Evolutionary conservation across 108 stramenopile genomes (phyloP).

Genomic region (Discostella pseudostelligera): DNA sequence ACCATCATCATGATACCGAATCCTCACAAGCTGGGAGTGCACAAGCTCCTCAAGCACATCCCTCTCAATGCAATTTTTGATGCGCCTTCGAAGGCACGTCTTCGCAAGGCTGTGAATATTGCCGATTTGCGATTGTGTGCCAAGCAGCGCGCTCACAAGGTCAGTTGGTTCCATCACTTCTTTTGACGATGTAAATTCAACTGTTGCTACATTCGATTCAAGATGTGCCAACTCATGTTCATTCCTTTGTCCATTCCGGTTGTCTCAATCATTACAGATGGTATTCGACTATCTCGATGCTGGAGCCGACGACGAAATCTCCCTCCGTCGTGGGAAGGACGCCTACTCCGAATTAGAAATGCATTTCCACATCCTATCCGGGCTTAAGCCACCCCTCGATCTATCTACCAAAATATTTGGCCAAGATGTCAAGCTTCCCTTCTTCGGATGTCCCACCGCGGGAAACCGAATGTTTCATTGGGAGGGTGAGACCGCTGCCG

Average conservation of each 20-base stretch:
- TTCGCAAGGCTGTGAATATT: constrained; percentile 87
- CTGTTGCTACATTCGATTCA: too few relatives aligned
- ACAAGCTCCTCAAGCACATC: constrained; percentile 87
- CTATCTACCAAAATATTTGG: constrained; percentile 84
- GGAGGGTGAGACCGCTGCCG: constrained; percentile 91
- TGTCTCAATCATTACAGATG: constrained; percentile 54
- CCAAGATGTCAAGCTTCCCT: constrained; percentile 77
- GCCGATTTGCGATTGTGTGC: constrained; percentile 87
- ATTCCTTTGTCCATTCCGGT: background rate
- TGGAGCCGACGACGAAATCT: constrained; percentile 90
- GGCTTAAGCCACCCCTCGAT: constrained; percentile 89
- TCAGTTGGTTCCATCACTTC: constrained; percentile 26
- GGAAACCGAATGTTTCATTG: constrained; percentile 94
- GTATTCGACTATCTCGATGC: constrained; percentile 92
- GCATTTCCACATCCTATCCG: constrained; percentile 88
- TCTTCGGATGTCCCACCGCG: constrained; percentile 90
- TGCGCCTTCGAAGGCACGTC: constrained; percentile 74
- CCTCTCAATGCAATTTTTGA: constrained; percentile 87
- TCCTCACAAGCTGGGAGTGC: constrained; percentile 88
- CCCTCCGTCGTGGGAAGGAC: constrained; percentile 86
- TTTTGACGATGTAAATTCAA: too few relatives aligned
- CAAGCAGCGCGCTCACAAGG: constrained; percentile 88
- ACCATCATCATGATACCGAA: constrained; percentile 27
- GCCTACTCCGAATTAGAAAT: constrained; percentile 89
- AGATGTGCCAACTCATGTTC: too few relatives aligned